These are phyloP conservation scores for Ophiostoma quercus DNA, from an alignment of 2,329 filamentous ascomycete genomes.

Conservation along the genomic window DNA sequence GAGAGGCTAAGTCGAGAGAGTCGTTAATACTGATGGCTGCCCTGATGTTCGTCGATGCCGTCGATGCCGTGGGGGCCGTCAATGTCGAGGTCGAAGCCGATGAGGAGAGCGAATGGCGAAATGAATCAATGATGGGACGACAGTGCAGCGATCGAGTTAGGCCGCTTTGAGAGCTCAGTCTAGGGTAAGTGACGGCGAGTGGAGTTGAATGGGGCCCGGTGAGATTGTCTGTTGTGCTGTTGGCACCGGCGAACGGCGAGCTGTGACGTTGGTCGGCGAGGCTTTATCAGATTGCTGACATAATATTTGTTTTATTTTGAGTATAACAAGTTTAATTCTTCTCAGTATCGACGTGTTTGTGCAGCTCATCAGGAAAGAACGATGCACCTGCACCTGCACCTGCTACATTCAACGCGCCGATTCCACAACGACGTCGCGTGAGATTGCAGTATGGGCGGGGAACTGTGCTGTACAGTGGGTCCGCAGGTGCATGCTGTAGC, in stretches of 20 bases:
- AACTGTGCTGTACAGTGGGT: neutral
- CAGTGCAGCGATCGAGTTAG: neutral
- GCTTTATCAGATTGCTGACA: neutral
- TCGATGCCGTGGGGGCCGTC: neutral
- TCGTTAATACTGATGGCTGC: neutral
- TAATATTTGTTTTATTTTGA: neutral
- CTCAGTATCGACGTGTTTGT: neutral
- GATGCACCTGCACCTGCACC: neutral
- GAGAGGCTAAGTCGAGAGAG: neutral
- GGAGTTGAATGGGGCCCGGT: slow-evolving; percentile 6
- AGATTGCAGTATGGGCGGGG: neutral
- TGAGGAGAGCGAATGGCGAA: neutral
- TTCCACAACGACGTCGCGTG: slow-evolving; percentile 5
- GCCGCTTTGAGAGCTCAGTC: slow-evolving; percentile 1
- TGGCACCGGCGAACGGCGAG: neutral
- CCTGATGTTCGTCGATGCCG: neutral
- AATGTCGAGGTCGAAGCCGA: neutral
- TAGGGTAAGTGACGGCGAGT: slow-evolving; percentile 2
- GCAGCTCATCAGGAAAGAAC: neutral
- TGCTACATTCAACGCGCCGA: neutral
- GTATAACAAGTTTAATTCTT: too few relatives aligned
- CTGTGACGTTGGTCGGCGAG: neutral
- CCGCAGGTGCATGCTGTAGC: neutral
- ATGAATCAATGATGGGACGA: neutral
- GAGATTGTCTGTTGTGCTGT: slow-evolving; percentile 9